Conservation (phyloP, 2,329 filamentous ascomycete genomes). For the Cordyceps cateniannulata region DNA sequence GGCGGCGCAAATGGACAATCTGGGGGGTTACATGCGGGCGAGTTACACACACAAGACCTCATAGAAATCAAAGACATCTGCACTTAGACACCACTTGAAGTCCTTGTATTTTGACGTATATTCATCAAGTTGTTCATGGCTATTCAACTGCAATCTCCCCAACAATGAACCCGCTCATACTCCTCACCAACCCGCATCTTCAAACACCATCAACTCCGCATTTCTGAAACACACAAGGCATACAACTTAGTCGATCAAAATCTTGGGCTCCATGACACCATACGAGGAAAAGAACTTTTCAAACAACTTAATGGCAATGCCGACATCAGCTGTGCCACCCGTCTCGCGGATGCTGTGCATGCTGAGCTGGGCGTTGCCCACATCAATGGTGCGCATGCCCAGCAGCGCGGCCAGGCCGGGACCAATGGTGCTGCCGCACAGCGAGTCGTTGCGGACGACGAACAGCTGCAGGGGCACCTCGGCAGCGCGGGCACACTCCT, state of each 20-base stretch:
- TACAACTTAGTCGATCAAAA: constrained; percentile 65
- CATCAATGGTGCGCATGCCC: constrained; percentile 81
- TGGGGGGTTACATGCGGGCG: not conserved
- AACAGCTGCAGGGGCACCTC: constrained; percentile 90
- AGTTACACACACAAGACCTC: not conserved
- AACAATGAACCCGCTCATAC: not conserved
- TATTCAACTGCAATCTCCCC: not conserved
- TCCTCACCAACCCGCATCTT: not conserved
- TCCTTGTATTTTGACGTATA: not conserved
- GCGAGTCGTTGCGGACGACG: constrained; percentile 90
- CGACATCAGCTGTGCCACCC: constrained; percentile 80
- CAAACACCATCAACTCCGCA: too few species aligned
- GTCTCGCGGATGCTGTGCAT: constrained; percentile 98
- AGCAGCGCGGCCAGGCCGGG: constrained; percentile 89
- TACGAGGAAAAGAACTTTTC: constrained; percentile 81
- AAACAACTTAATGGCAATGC: constrained; percentile 79
- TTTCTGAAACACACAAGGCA: not conserved
- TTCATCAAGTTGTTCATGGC: not conserved
- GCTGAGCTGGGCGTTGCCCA: constrained; percentile 88
- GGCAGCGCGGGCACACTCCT: constrained; percentile 70
- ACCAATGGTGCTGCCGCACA: constrained; percentile 93
- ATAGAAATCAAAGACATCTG: not conserved
- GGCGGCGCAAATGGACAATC: not conserved
- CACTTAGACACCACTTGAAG: not conserved
- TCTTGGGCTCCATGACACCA: constrained; percentile 72